These are phyloP conservation scores for Albizia julibrissin DNA, from an alignment of 306 rosid genomes.

Conservation along the genomic window DNA sequence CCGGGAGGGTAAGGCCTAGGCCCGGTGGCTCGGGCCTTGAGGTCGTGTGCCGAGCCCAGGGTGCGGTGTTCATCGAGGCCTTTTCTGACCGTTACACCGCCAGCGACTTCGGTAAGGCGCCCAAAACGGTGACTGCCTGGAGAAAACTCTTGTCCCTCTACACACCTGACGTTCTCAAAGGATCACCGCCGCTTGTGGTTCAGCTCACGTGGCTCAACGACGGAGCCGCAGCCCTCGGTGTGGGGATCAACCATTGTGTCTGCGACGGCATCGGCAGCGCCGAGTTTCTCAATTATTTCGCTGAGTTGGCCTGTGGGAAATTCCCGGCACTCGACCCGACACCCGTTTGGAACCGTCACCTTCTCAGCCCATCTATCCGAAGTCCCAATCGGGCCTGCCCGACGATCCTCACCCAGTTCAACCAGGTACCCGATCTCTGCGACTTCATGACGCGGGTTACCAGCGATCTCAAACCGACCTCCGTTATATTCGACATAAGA, in stretches of 20 bases:
- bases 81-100: conserved; percentile 39
- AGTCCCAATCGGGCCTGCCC: neutral
- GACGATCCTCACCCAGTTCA: conserved; percentile 48
- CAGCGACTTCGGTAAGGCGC: conserved; percentile 61
- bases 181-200: conserved; percentile 68
- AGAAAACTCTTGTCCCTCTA: conserved; percentile 59
- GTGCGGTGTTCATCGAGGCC: conserved; percentile 75
- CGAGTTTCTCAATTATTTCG: conserved; percentile 67
- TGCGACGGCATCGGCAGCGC: conserved; percentile 82
- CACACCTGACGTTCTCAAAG: conserved; percentile 70
- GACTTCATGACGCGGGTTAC: conserved; percentile 62
- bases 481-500: conserved; percentile 43
- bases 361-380: conserved; percentile 32
- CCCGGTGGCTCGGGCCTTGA: conserved; percentile 54
- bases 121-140: conserved; percentile 62
- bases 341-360: conserved; percentile 79
- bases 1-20: conserved; percentile 62
- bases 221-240: conserved; percentile 68
- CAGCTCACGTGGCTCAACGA: conserved; percentile 87
- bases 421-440: conserved; percentile 63
- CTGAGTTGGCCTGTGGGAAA: conserved; percentile 51
- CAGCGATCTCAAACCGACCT: conserved; percentile 58
- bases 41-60: conserved; percentile 71
- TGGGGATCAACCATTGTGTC: conserved; percentile 77
- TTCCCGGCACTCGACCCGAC: conserved; percentile 7